Conservation (phyloP, 805 yeast species). For the Ogataea paradorogensis region DNA sequence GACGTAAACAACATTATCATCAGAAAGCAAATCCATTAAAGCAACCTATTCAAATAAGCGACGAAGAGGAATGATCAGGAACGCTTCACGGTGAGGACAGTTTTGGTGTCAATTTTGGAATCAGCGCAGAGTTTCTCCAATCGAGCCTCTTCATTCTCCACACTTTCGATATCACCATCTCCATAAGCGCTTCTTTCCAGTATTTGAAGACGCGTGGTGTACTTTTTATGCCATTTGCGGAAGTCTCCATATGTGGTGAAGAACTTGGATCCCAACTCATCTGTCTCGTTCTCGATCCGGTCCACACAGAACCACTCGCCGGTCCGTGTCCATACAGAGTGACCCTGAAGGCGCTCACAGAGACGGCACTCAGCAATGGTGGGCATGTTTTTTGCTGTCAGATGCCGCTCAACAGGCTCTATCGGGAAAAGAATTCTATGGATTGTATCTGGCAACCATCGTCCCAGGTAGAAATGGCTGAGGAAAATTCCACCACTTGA, state of each 20-base stretch:
- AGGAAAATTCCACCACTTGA: constrained; percentile 25
- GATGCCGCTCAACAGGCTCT: constrained; percentile 23
- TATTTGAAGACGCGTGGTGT: constrained; percentile 10
- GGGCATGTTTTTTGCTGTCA: constrained; percentile 31
- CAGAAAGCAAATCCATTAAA: constrained; percentile 48
- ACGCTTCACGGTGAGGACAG: constrained; percentile 11
- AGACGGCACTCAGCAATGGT: constrained; percentile 31
- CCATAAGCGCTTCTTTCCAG: constrained; percentile 21
- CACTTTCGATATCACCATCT: constrained; percentile 15
- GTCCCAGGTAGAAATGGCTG: constrained; percentile 32
- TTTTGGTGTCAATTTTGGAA: constrained; percentile 3
- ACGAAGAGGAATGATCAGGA: constrained; percentile 25
- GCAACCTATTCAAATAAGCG: constrained; percentile 36
- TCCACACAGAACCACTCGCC: constrained; percentile 34
- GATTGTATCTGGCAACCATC: constrained; percentile 34
- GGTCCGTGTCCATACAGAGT: constrained; percentile 27
- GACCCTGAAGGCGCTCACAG: constrained; percentile 29
- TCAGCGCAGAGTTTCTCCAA: constrained; percentile 14
- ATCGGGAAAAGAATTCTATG: constrained; percentile 28
- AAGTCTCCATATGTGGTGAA: constrained; percentile 26
- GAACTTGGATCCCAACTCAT: constrained; percentile 23
- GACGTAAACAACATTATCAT: constrained; percentile 79
- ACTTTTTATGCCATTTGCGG: constrained; percentile 23
- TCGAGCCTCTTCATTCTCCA: constrained; percentile 19
- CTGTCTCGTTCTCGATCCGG: constrained; percentile 13